Evolutionary conservation across 192 early-diverging fungal genomes (phyloP).

Genomic region (Fimicolochytrium jonesii): DNA sequence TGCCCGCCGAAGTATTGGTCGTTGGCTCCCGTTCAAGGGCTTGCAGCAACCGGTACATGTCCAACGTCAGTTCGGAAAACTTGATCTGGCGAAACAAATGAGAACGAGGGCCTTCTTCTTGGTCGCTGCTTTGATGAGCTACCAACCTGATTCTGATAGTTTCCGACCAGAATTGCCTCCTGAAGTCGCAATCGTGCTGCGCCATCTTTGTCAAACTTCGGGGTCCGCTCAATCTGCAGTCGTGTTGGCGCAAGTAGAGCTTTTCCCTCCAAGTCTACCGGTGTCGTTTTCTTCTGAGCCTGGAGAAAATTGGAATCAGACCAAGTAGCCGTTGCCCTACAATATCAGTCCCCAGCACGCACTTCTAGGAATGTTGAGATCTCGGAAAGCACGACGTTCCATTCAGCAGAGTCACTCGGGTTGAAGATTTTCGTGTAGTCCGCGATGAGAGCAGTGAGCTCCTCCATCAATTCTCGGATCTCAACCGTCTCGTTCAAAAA

Average conservation of each 20-base stretch:
- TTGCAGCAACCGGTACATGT: constrained; percentile 95
- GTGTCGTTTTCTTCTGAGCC: constrained; percentile 77
- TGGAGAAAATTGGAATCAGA: too few relatives aligned
- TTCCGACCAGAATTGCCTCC: constrained; percentile 95
- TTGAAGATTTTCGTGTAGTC: constrained; percentile 84
- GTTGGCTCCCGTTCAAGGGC: constrained; percentile 80
- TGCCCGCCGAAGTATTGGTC: too few relatives aligned
- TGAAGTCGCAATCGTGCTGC: constrained; percentile 64
- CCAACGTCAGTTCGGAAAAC: constrained; percentile 93
- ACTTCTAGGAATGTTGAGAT: constrained; percentile 79
- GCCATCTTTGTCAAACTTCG: constrained; percentile 58
- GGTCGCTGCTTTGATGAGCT: too few relatives aligned
- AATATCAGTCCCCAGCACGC: background rate
- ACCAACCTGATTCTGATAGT: constrained; percentile 77
- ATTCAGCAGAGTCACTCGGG: constrained; percentile 85
- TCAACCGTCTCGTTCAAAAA: constrained; percentile 78
- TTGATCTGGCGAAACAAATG: constrained; percentile 61
- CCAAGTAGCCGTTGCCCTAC: too few relatives aligned
- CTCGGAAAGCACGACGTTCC: constrained; percentile 59
- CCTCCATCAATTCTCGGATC: constrained; percentile 78
- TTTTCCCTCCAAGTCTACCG: constrained; percentile 49
- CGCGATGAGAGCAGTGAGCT: constrained; percentile 78
- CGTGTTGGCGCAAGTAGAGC: constrained; percentile 49
- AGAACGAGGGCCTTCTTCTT: too few relatives aligned
- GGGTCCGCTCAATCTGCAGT: constrained; percentile 43